A percentile compares a stretch with the other conserved stretches of the same genome.
These are phyloP conservation scores for Tetracladium maxilliforme DNA, from an alignment of 2,329 filamentous ascomycete species.

Conservation along the genomic window DNA sequence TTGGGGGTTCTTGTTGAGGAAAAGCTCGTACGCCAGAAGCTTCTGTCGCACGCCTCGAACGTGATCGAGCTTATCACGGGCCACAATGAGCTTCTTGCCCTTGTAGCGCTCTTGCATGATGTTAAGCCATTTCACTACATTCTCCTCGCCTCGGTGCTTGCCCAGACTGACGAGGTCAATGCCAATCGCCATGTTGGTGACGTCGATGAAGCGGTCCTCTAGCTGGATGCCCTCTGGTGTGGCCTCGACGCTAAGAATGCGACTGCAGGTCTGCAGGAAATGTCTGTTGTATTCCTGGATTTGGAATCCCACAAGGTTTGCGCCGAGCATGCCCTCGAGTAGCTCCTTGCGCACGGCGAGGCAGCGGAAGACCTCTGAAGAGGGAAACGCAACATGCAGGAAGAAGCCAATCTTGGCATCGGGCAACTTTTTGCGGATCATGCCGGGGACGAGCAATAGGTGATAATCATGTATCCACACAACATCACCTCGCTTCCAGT, in stretches of 20 bases:
- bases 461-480: conserved; percentile 98
- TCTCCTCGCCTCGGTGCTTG: conserved; percentile 52
- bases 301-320: conserved; percentile 87
- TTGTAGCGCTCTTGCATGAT: conserved; percentile 73
- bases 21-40: conserved; percentile 75
- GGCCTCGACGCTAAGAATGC: conserved; percentile 79
- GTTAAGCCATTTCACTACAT: conserved; percentile 66
- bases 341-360: conserved; percentile 76
- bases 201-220: conserved; percentile 86
- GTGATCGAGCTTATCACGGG: conserved; percentile 85
- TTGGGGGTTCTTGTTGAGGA: conserved; percentile 84
- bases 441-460: conserved; percentile 71
- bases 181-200: conserved; percentile 73
- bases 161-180: conserved; percentile 72
- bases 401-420: conserved; percentile 96
- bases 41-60: conserved; percentile 90
- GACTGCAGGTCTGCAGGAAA: conserved; percentile 90
- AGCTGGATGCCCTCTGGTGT: conserved; percentile 78
- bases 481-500: conserved; percentile 85
- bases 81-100: conserved; percentile 82
- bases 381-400: conserved; percentile 87
- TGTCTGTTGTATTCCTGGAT: conserved; percentile 87
- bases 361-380: conserved; percentile 90
- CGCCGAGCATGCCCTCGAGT: conserved; percentile 82
- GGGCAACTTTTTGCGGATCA: conserved; percentile 80